Base-by-base conservation (phyloP, 768 basidiomycete species). In the Boletellus ananas region DNA sequence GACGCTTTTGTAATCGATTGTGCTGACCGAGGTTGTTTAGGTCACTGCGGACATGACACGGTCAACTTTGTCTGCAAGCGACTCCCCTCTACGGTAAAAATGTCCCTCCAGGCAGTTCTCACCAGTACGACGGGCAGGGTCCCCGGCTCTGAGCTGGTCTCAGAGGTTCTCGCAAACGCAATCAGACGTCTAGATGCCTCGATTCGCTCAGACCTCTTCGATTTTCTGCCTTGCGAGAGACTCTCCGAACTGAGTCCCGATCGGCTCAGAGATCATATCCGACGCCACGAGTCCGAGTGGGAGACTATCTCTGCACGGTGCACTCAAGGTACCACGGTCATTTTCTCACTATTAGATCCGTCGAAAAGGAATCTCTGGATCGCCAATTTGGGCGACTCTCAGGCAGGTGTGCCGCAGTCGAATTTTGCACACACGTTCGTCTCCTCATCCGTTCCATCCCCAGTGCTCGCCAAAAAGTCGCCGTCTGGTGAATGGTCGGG, bases 41-140 rank as follows among this genome's bases (percentile, higher is more conserved):
- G 78, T 44, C 78, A 80, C 48, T 73, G 72, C 41, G 75, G 77
- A 49, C 70, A 74, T 52, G 65, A 76, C 34, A 76, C 75, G 5
- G 79, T 78, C 21, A 70, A 78, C 54, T 70, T 74, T 45, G 73
- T 71, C 40, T 67, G 67, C 44, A 63, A 62, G 51, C 63, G 61
- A 27, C 69, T 80, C 7, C 75, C 79, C 17, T 54, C 53, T n/a
- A 65, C 72, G 57, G 60, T 80, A 43, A 70, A 59, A 54, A 60
- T 52, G 47, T 67, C 71, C 47, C 69, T 79, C 45, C 70, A 70
- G 35, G 58, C 65, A 34, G 65, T 65, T 43, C 61, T 73, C 45
- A 59, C 59, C 49, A 58, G 63, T 34, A 48, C 55, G 34, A 54
- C 56, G 34, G 52, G 47, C 45, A 44, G 59, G 20, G 29, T 58